A percentile compares a stretch with the other conserved stretches of the same genome.
phyloP scores from a whole-genome alignment of 768 basidiomycete species.

The Kwoniella mangroviensis region DNA sequence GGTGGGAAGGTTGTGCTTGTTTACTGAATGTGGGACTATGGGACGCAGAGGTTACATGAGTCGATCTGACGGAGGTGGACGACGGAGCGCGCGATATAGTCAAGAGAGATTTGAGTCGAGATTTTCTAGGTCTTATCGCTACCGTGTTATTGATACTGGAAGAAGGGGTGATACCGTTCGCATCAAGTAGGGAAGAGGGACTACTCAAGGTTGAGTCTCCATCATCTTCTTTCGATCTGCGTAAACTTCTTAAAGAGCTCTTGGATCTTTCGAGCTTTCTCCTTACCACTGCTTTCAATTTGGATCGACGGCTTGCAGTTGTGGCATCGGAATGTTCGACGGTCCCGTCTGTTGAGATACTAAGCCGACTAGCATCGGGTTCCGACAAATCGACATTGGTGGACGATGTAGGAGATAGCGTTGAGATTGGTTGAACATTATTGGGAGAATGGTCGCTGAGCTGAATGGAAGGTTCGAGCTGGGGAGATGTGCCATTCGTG shows the following conservation, averaged over 20 bases:
- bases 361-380: not conserved
- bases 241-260: conserved; percentile 22
- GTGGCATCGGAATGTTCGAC: not conserved
- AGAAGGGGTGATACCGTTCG: not conserved
- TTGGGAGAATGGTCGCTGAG: not conserved
- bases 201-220: not conserved
- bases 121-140: conserved; percentile 11
- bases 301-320: conserved; percentile 3
- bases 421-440: not conserved
- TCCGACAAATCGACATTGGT: too few relatives aligned
- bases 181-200: not conserved
- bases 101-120: conserved; percentile 22
- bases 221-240: conserved; percentile 8
- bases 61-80: conserved; percentile 20
- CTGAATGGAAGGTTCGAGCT: not conserved
- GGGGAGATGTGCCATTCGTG: not conserved
- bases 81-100: conserved; percentile 23
- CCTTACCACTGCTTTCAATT: conserved; percentile 21
- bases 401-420: too few relatives aligned
- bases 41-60: not conserved
- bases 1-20: conserved; percentile 1
- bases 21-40: not conserved
- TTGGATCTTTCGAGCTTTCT: conserved; percentile 31
- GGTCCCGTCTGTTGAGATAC: not conserved
- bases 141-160: not conserved